Conservation (phyloP, 106 monocot genomes). For the Xerophyta viscosa region DNA sequence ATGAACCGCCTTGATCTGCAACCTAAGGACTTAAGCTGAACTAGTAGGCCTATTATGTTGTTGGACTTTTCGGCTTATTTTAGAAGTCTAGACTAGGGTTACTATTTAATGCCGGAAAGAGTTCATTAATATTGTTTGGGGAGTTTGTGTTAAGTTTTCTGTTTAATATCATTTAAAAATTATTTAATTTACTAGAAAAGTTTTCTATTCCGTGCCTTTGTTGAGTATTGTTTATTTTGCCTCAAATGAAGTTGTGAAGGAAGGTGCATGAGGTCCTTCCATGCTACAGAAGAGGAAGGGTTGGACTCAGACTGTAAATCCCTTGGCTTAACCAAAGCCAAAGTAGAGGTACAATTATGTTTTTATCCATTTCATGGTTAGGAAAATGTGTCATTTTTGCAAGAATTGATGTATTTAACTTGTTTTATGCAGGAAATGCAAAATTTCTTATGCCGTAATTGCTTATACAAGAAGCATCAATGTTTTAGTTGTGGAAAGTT, state of each 20-base stretch:
- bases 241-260: conserved; percentile 71
- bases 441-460: conserved; percentile 72
- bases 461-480: conserved; percentile 57
- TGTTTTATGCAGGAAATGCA: conserved; percentile 40
- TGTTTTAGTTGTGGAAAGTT: conserved; percentile 79
- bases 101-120: too few relatives aligned
- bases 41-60: too few relatives aligned
- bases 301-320: conserved; percentile 50
- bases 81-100: too few relatives aligned
- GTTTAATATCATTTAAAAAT: too few relatives aligned
- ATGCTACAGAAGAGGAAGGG: conserved; percentile 42
- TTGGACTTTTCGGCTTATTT: too few relatives aligned
- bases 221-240: too few relatives aligned
- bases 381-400: background rate
- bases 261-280: conserved; percentile 73
- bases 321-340: conserved; percentile 47
- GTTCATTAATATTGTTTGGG: too few relatives aligned
- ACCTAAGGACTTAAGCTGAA: too few relatives aligned
- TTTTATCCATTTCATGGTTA: background rate
- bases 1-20: too few relatives aligned
- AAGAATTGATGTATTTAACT: background rate
- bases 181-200: too few relatives aligned
- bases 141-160: too few relatives aligned
- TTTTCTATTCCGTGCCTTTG: too few relatives aligned
- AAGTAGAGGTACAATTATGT: conserved; percentile 38